Base-by-base conservation (phyloP, 192 early-diverging fungal genomes). In the Backusella parvicylindrica region DNA sequence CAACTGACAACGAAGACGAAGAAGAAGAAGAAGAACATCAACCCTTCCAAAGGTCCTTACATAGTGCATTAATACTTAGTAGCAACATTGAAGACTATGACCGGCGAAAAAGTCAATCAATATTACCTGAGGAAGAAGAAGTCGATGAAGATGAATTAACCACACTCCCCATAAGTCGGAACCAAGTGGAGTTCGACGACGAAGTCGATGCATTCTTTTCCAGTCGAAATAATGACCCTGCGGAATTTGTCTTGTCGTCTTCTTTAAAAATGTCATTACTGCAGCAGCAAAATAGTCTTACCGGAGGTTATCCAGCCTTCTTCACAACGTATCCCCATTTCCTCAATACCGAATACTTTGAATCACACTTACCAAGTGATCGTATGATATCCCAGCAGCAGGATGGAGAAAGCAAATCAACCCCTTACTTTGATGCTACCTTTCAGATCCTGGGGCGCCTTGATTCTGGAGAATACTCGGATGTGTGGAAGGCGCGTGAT, bases 391-490 rank as follows among this genome's bases (percentile, higher is more conserved):
- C 80, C 43, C 35, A 38, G 50, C 16, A 35, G 30, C 21, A 56
- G n/a, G 30, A 32, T 18, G 43, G 16, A 47, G 16, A n/a, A 3
- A 49, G 33, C 2, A 41, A 66, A 30, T 68, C 73, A 8, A 77
- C 85, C 0, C 92, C 95, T 77, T 92, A 94, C 79, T 87, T 96
- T 70, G 89, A 86, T 21, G 77, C 86, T 12, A 84, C 92, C 35
- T 98, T 96, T 76, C 84, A 87, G 50, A 72, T 94, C 16, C 77
- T 91, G 23, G 75, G 72, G 6, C 70, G 80, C 13, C 79, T 95
- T n/a, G 97, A 95, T 35, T 84, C 89, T 6, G 97, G 97, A 18
- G 85, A 91, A 69, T 97, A 95, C 74, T 90, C 94, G 0, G 87
- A 91, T 9, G 97, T 94, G 3, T 90, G 84, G 77, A 93, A 94